Evolutionary conservation across 805 yeast genomes (phyloP).

Genomic region (Starmerella etchellsii): DNA sequence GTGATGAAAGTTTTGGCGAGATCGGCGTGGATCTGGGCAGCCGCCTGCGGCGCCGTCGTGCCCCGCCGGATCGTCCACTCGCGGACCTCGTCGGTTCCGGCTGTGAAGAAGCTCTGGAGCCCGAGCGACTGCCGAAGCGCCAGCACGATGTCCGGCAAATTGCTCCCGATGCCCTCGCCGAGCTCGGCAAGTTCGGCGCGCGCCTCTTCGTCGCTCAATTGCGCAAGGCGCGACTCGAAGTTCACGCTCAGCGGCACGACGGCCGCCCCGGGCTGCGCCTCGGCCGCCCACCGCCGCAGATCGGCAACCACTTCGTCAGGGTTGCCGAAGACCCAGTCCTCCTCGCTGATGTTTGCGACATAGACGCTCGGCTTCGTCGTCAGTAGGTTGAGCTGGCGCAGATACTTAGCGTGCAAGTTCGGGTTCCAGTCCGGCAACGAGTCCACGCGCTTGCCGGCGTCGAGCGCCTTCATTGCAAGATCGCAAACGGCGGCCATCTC

Average conservation of each 20-base stretch:
- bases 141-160: conserved; percentile 49
- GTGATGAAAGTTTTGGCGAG: conserved; percentile 66
- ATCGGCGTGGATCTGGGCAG: conserved; percentile 81
- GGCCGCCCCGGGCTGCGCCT: conserved; percentile 47
- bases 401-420: conserved; percentile 48
- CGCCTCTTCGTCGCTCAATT: conserved; percentile 30
- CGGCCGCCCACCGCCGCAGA: conserved; percentile 53
- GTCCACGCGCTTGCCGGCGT: conserved; percentile 48
- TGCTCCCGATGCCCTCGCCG: conserved; percentile 28
- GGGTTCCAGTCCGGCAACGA: conserved; percentile 26
- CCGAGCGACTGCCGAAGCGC: conserved; percentile 56
- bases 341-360: conserved; percentile 57
- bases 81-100: conserved; percentile 66
- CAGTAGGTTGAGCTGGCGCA: conserved; percentile 45
- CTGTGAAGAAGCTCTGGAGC: conserved; percentile 73
- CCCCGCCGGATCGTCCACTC: conserved; percentile 80
- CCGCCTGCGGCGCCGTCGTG: conserved; percentile 75
- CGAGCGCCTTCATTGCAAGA: conserved; percentile 36
- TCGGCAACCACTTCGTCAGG: conserved; percentile 35
- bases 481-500: conserved; percentile 30
- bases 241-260: conserved; percentile 62
- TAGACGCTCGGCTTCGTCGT: conserved; percentile 85
- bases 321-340: conserved; percentile 42
- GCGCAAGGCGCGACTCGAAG: conserved; percentile 49
- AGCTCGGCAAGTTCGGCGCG: conserved; percentile 23